These are phyloP conservation scores for Thalassiosira exigua DNA, from an alignment of 352 stramenopile genomes.

Conservation along the genomic window DNA sequence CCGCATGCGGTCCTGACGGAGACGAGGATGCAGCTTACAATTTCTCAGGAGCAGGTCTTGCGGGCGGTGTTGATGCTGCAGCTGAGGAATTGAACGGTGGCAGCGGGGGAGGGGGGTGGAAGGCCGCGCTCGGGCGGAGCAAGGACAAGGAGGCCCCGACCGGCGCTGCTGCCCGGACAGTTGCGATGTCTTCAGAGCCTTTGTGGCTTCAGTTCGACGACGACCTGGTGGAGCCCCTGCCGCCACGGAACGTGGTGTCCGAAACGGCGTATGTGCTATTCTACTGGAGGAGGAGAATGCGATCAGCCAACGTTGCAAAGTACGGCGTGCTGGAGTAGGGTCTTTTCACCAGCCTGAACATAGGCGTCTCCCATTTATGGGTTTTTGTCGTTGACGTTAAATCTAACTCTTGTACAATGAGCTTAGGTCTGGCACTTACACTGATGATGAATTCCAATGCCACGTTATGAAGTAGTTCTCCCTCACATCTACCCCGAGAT, in stretches of 20 bases:
- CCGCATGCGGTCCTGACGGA: conserved; percentile 81
- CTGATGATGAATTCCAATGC: no score
- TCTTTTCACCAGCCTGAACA: no score
- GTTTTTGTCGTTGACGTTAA: no score
- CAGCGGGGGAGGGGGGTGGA: conserved; percentile 44
- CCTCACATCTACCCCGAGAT: no score
- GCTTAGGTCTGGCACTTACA: no score
- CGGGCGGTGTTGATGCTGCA: conserved; percentile 37
- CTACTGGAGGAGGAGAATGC: conserved; percentile 78
- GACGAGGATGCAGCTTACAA: conserved; percentile 83
- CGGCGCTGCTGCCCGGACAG: conserved; percentile 57
- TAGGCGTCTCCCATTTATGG: no score
- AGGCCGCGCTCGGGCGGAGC: conserved; percentile 55
- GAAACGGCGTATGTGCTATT: conserved; percentile 87
- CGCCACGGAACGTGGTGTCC: conserved; percentile 74
- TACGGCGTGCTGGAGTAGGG: conserved; percentile 64
- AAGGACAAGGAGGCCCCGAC: conserved; percentile 71
- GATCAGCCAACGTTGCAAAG: conserved; percentile 78
- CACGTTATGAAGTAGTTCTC: no score
- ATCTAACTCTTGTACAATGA: no score
- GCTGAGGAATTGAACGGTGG: conserved; percentile 43
- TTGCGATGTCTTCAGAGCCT: conserved; percentile 74
- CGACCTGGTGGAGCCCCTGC: conserved; percentile 82
- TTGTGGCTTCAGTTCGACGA: conserved; percentile 87
- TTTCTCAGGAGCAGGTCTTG: conserved; percentile 69